These are phyloP conservation scores for Ophiostoma sp. DNA, from an alignment of 2,329 filamentous ascomycete genomes.

Conservation along the genomic window DNA sequence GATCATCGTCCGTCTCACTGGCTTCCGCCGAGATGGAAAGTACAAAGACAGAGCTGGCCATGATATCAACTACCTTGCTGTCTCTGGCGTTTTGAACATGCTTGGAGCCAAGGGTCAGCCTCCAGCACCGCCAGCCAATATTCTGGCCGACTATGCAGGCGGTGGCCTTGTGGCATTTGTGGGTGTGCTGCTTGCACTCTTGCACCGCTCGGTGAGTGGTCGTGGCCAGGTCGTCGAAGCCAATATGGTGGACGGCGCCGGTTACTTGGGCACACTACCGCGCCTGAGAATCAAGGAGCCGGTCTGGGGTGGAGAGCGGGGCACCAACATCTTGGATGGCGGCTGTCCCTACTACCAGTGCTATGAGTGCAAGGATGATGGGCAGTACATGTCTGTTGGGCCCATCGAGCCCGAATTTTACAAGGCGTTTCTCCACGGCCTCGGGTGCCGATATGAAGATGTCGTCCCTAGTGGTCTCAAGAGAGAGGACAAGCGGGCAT, in stretches of 20 bases:
- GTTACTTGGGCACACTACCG: slow-evolving; percentile 76
- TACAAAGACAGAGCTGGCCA: slow-evolving; percentile 90
- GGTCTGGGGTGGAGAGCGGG: slow-evolving; percentile 64
- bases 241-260: slow-evolving; percentile 92
- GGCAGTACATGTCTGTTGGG: slow-evolving; percentile 75
- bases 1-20: slow-evolving; percentile 83
- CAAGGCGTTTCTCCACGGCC: slow-evolving; percentile 53
- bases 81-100: slow-evolving; percentile 75
- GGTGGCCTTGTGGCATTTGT: slow-evolving; percentile 80
- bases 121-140: slow-evolving; percentile 79
- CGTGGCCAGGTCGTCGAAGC: slow-evolving; percentile 87
- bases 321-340: slow-evolving; percentile 77
- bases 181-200: slow-evolving; percentile 76
- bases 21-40: slow-evolving; percentile 82
- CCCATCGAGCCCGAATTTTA: slow-evolving; percentile 89
- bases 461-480: slow-evolving; percentile 55
- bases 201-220: slow-evolving; percentile 64
- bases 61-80: slow-evolving; percentile 94
- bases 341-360: slow-evolving; percentile 87
- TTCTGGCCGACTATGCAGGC: slow-evolving; percentile 88
- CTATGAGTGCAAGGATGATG: slow-evolving; percentile 78
- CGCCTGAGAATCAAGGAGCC: slow-evolving; percentile 65
- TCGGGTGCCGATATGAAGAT: slow-evolving; percentile 46
- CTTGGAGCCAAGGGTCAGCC: slow-evolving; percentile 69
- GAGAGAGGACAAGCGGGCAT: slow-evolving; percentile 52